Evolutionary conservation across 208 protist genomes (phyloP).

Genomic region (Trypanosoma scelopori): DNA sequence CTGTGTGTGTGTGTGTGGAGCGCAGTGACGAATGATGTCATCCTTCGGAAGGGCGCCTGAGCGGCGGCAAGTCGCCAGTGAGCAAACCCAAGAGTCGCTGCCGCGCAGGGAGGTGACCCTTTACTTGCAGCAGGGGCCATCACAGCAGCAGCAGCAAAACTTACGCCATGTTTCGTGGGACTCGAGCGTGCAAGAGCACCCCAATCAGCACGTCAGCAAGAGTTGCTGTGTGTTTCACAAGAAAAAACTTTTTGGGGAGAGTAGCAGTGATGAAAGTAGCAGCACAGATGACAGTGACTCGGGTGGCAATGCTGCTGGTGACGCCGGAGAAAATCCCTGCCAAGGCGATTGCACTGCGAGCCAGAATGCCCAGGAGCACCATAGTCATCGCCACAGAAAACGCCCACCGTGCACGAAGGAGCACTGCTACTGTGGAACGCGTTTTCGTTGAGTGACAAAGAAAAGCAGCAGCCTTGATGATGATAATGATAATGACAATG

Average conservation of each 20-base stretch:
- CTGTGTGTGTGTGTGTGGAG: background rate
- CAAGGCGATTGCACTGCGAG: background rate
- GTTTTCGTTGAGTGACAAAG: slow-evolving; percentile 49
- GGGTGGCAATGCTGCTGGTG: background rate
- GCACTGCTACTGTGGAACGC: slow-evolving; percentile 72
- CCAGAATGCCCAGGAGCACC: slow-evolving; percentile 7
- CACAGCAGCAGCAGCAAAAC: background rate
- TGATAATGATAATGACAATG: background rate
- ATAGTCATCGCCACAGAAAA: slow-evolving; percentile 26
- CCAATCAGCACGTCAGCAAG: slow-evolving; percentile 79
- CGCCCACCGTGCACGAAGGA: slow-evolving; percentile 52
- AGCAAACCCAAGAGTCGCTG: slow-evolving; percentile 1
- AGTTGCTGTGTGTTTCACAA: slow-evolving; percentile 90
- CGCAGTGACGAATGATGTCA: no score
- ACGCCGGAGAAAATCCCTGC: background rate
- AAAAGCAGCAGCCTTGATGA: background rate
- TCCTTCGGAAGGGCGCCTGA: background rate
- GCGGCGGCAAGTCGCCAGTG: background rate
- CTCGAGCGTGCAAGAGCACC: slow-evolving; percentile 40
- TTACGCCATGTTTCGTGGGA: slow-evolving; percentile 62
- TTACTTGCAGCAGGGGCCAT: slow-evolving; percentile 23
- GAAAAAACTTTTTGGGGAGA: slow-evolving; percentile 87
- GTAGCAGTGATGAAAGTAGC: slow-evolving; percentile 60
- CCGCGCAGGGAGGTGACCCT: slow-evolving; percentile 33
- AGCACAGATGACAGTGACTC: slow-evolving; percentile 20